Evolutionary conservation across 1,284 basidiomycete genomes (phyloP), one percentile per base, ranked within the genome.

Genomic region (Apiotrichum akiyoshidainum): DNA sequence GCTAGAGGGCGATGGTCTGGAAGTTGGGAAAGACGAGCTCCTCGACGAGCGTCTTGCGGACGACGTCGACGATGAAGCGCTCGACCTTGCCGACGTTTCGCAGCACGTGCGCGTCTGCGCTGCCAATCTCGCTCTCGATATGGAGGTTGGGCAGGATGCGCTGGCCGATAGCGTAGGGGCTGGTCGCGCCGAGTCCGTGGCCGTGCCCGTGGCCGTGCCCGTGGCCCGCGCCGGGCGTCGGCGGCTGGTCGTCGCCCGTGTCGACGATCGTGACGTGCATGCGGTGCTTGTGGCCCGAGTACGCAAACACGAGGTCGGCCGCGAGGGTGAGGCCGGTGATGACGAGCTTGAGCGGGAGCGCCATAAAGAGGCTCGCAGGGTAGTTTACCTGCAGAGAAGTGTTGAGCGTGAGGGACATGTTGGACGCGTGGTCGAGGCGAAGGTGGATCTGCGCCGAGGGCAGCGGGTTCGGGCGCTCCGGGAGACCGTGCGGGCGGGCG

Each of bases 11-110:
- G 11, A 92, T 76, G 0, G 91, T 93, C 78, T 93, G 90, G 74
- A 92, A 95, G 74, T 94, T 94, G 22, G 92, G 92, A 78, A 92
- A 95, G 10, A 94, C 90, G 33, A 95, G 82, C 77, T 95, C 92
- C 69, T 94, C 90, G 72, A 96, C 92, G 55, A 99, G 80, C 2
- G 91, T 93, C 77, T 92, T 96, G 57, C 96, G 83, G 58, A 98
- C 87, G 45, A 96, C 88, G 68, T 99, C 93, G 73, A 92, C 87
- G 52, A 98, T 90, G 75, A 99, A 99, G 57, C 88, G 83, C 78
- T 99, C 96, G 37, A 99, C 91, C 64, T 96, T 87, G 5, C 91
- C 93, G 19, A 99, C 96, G 67, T 99, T 99, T 74, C 92, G 90
- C 66, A 99, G 76, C 3, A 96, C 90, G 79, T 98, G 94, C 66